These are phyloP conservation scores for Knufia fluminis DNA, from an alignment of 2,329 filamentous ascomycete genomes.

Conservation along the genomic window DNA sequence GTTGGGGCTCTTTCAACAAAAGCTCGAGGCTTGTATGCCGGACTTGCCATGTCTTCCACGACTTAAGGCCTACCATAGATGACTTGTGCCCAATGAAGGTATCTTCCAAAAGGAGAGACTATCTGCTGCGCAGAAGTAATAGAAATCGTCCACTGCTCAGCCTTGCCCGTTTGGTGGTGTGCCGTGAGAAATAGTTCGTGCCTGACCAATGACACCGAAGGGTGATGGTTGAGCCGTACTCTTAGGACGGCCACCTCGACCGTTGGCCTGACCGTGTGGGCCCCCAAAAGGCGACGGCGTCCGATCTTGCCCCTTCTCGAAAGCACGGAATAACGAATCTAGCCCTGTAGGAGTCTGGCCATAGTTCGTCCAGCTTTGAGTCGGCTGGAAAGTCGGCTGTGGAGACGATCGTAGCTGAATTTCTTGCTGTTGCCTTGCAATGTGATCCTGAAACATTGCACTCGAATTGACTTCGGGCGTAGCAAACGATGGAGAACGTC, in stretches of 20 bases:
- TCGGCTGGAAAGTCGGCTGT: conserved; percentile 8
- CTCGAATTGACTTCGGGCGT: conserved; percentile 2
- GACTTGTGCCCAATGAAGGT: conserved; percentile 4
- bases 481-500: conserved; percentile 4
- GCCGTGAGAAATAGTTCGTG: conserved; percentile 16
- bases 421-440: conserved; percentile 4
- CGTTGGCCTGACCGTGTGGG: background rate
- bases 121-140: background rate
- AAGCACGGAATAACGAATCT: conserved; percentile 4
- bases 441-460: conserved; percentile 6
- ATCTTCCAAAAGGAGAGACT: background rate
- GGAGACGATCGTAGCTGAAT: conserved; percentile 16
- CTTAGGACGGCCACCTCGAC: background rate
- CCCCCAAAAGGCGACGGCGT: conserved; percentile 1
- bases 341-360: conserved; percentile 7
- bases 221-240: conserved; percentile 12
- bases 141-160: conserved; percentile 23
- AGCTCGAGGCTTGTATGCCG: conserved; percentile 7
- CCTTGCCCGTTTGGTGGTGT: conserved; percentile 43
- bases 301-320: conserved; percentile 1
- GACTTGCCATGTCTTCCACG: conserved; percentile 18
- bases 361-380: conserved; percentile 1
- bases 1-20: conserved; percentile 23
- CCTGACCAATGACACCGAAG: conserved; percentile 35
- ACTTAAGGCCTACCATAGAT: conserved; percentile 16